Evolutionary conservation across 805 yeast genomes (phyloP).

Genomic region (Yarrowia bubula): DNA sequence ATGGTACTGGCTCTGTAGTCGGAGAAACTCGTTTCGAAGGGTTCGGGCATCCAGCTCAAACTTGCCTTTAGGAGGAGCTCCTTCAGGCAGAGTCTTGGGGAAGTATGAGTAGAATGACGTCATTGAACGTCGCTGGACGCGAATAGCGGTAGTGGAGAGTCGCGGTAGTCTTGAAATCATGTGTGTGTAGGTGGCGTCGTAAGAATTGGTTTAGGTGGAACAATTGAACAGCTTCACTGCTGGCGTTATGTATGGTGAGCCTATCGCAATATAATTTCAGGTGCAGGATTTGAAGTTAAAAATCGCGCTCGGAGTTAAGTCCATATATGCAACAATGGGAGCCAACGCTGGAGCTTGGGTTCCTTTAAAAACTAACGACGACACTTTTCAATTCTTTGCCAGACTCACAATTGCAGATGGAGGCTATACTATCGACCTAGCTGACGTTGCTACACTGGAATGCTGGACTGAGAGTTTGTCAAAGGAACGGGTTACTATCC

Average conservation of each 20-base stretch:
- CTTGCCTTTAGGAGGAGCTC: slow-evolving; percentile 59
- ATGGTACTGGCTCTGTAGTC: slow-evolving; percentile 69
- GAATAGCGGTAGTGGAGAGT: not conserved
- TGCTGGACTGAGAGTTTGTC: not conserved
- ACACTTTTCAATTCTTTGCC: not conserved
- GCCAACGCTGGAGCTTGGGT: not conserved
- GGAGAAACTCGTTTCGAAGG: slow-evolving; percentile 72
- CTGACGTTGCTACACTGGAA: not conserved
- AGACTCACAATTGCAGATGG: not conserved
- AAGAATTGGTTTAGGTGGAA: not conserved
- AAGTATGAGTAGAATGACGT: slow-evolving; percentile 58
- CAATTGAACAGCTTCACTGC: slow-evolving; percentile 7
- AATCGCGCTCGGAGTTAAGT: slow-evolving; percentile 8
- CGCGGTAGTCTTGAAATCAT: not conserved
- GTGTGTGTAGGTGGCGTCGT: not conserved
- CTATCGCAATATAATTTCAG: slow-evolving; percentile 1
- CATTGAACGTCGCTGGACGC: slow-evolving; percentile 5
- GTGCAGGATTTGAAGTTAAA: not conserved
- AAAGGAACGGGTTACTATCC: slow-evolving; percentile 4
- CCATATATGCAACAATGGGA: not conserved
- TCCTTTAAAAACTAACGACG: not conserved
- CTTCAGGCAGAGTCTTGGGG: slow-evolving; percentile 69
- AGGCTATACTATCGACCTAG: not conserved
- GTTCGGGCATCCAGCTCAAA: slow-evolving; percentile 56
- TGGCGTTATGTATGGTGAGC: slow-evolving; percentile 12